Conservation (phyloP, 1,139 yeast species). For the Hyphopichia fennica region DNA sequence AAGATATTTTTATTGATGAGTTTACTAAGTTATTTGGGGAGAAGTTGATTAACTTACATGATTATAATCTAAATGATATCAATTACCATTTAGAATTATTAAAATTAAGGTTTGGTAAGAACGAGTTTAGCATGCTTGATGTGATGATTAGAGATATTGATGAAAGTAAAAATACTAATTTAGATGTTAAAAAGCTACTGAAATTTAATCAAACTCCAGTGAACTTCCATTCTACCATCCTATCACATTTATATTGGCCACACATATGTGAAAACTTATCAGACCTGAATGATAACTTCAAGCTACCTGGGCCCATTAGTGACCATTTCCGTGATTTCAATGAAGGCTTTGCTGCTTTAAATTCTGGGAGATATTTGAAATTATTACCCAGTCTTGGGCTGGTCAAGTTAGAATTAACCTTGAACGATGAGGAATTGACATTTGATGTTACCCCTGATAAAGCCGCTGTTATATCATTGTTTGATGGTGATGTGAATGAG, state of each 20-base stretch:
- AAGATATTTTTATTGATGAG: conserved; percentile 71
- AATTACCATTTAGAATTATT: conserved; percentile 49
- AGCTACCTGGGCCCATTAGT: conserved; percentile 45
- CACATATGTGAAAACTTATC: conserved; percentile 28
- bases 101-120: conserved; percentile 65
- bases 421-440: conserved; percentile 39
- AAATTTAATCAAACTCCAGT: conserved; percentile 7
- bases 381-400: conserved; percentile 63
- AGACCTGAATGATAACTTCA: conserved; percentile 37
- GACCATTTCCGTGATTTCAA: conserved; percentile 43
- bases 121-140: conserved; percentile 67
- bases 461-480: conserved; percentile 62
- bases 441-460: conserved; percentile 67
- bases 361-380: conserved; percentile 59
- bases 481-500: conserved; percentile 37
- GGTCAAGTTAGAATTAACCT: conserved; percentile 58
- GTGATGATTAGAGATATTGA: conserved; percentile 81
- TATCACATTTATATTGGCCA: conserved; percentile 57
- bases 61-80: conserved; percentile 46
- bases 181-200: conserved; percentile 18
- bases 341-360: conserved; percentile 36
- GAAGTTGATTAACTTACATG: conserved; percentile 50
- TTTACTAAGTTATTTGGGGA: conserved; percentile 67
- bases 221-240: conserved; percentile 34
- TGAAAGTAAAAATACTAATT: conserved; percentile 48